phyloP scores from a whole-genome alignment of 371 early-diverging fungal species.

The Apophysomyces variabilis region DNA sequence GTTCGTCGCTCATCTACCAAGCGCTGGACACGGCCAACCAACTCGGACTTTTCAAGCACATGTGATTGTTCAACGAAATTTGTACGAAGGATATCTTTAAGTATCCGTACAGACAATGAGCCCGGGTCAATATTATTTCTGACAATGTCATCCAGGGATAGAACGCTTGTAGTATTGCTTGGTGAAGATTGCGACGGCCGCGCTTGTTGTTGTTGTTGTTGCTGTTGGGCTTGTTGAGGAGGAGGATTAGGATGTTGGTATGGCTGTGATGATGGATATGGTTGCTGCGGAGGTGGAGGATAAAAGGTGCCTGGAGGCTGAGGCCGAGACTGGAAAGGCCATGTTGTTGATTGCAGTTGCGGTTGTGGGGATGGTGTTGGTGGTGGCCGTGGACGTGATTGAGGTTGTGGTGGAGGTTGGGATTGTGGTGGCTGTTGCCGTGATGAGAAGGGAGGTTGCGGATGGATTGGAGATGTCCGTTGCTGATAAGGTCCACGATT shows the following conservation, averaged over 20 bases:
- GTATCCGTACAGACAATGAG: constrained; percentile 53
- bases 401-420: constrained; percentile 14
- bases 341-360: neutral
- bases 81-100: constrained; percentile 53
- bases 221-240: constrained; percentile 14
- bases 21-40: constrained; percentile 49
- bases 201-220: neutral
- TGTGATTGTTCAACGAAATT: constrained; percentile 56
- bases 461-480: constrained; percentile 11
- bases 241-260: constrained; percentile 1
- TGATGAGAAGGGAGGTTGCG: neutral
- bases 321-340: no score
- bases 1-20: constrained; percentile 46
- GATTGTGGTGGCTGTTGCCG: constrained; percentile 19
- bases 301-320: neutral
- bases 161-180: constrained; percentile 17
- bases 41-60: constrained; percentile 59
- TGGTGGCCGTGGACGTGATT: constrained; percentile 8
- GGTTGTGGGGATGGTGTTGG: neutral
- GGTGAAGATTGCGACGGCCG: constrained; percentile 19
- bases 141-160: constrained; percentile 39
- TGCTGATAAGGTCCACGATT: constrained; percentile 18
- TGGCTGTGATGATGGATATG: neutral
- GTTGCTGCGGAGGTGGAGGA: constrained; percentile 3
- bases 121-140: constrained; percentile 45